These are phyloP conservation scores for Gracilaria domingensis DNA, from an alignment of 23 red algal genomes.

Conservation along the genomic window DNA sequence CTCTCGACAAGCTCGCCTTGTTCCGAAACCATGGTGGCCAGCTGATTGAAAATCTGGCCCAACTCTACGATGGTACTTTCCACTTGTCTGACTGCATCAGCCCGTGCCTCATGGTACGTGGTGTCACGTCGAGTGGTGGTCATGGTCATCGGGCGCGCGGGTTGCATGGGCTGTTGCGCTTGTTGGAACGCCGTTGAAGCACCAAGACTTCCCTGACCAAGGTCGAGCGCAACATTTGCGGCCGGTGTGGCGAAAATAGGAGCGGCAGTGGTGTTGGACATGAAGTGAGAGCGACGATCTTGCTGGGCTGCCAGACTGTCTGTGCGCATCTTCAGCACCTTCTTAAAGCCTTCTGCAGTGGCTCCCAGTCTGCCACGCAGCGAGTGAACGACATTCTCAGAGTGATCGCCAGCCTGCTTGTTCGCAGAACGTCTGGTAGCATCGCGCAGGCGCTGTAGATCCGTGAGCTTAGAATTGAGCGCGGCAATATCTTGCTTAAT, in stretches of 20 bases:
- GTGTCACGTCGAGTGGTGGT: constrained; percentile 59
- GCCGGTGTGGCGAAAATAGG: constrained; percentile 27
- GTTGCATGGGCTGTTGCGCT: neutral
- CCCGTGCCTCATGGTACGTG: constrained; percentile 81
- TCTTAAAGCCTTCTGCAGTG: constrained; percentile 79
- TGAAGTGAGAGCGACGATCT: constrained; percentile 85
- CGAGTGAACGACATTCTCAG: constrained; percentile 80
- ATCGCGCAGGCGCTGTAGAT: constrained; percentile 80
- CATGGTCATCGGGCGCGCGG: constrained; percentile 23
- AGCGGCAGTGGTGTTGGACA: constrained; percentile 47
- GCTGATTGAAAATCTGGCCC: constrained; percentile 99
- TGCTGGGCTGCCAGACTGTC: constrained; percentile 83
- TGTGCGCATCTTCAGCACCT: constrained; percentile 93
- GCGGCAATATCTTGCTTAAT: constrained; percentile 94
- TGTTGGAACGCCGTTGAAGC: constrained; percentile 8
- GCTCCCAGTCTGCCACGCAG: constrained; percentile 77
- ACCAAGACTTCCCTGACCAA: constrained; percentile 89
- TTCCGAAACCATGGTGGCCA: constrained; percentile 97
- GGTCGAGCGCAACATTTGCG: constrained; percentile 78
- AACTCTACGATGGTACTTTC: constrained; percentile 98
- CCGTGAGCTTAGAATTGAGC: constrained; percentile 82
- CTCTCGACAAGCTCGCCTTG: constrained; percentile 98
- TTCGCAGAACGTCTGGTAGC: constrained; percentile 44
- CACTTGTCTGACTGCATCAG: constrained; percentile 91
- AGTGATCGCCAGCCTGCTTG: constrained; percentile 83